phyloP scores from a whole-genome alignment of 1,139 yeast genomes.

The Pichia sp. region DNA sequence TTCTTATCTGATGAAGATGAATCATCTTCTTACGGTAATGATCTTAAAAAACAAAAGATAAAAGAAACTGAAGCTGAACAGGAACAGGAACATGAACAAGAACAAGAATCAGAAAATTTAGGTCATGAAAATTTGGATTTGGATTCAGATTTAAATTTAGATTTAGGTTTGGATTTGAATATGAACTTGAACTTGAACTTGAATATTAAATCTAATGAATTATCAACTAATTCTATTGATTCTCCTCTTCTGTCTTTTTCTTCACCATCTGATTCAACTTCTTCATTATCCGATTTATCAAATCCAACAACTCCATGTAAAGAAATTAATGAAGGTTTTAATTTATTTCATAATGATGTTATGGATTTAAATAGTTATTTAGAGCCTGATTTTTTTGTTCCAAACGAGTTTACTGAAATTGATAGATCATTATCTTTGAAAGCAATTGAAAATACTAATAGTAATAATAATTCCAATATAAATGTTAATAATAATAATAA shows the following conservation, averaged over 20 bases:
- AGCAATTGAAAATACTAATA: constrained; percentile 10
- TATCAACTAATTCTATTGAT: neutral
- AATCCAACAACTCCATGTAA: neutral
- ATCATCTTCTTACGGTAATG: neutral
- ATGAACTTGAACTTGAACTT: neutral
- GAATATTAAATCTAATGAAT: neutral
- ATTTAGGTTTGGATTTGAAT: neutral
- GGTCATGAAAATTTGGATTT: neutral
- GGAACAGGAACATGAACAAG: neutral
- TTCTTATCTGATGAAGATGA: constrained; percentile 18
- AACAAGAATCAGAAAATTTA: neutral
- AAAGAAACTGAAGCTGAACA: neutral
- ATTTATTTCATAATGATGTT: constrained; percentile 1
- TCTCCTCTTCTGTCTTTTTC: neutral
- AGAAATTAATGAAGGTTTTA: neutral
- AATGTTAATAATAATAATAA: constrained; percentile 10
- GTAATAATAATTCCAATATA: neutral
- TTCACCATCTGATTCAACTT: neutral
- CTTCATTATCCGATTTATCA: neutral
- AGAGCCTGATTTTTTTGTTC: constrained; percentile 3
- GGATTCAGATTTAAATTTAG: neutral
- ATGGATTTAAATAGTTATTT: constrained; percentile 11
- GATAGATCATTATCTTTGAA: constrained; percentile 5
- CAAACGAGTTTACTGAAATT: constrained; percentile 7
- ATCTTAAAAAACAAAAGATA: neutral